Conservation (phyloP, 2,329 filamentous ascomycete species). For the Fusarium sp. region DNA sequence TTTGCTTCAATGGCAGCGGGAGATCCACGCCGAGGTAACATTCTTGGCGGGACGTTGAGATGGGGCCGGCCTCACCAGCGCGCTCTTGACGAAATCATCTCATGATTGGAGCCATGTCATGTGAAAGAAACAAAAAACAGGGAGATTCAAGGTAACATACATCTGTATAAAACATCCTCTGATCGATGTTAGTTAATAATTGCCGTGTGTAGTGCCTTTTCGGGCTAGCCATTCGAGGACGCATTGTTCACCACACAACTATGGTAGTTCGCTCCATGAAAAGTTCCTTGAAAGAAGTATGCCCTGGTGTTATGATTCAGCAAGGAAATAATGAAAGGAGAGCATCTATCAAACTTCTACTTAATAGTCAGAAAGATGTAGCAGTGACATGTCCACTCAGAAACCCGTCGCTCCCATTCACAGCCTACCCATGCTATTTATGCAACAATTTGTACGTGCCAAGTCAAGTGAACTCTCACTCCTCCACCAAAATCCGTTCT, state of each 20-base stretch:
- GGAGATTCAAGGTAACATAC: not conserved
- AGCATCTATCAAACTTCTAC: not conserved
- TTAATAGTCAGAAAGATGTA: not conserved
- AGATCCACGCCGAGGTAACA: slow-evolving; percentile 12
- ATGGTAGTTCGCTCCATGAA: not conserved
- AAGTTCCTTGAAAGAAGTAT: not conserved
- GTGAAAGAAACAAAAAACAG: slow-evolving; percentile 1
- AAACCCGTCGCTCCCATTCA: not conserved
- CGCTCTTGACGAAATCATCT: not conserved
- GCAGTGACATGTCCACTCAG: not conserved
- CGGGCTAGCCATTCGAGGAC: not conserved
- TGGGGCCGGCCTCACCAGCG: not conserved
- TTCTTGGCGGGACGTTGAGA: slow-evolving; percentile 3
- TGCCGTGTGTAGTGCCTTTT: not conserved
- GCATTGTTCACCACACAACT: not conserved
- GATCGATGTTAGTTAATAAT: not conserved
- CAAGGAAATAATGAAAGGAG: not conserved
- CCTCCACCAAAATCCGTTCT: not conserved
- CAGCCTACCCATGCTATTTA: slow-evolving; percentile 2
- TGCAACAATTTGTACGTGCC: slow-evolving; percentile 7
- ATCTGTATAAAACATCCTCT: not conserved
- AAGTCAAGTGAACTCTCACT: not conserved
- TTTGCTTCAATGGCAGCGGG: slow-evolving; percentile 6
- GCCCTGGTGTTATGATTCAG: slow-evolving; percentile 4
- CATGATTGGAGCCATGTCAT: not conserved